Base-by-base conservation (phyloP, 2,329 filamentous ascomycete genomes). In the Emergomyces orientalis region DNA sequence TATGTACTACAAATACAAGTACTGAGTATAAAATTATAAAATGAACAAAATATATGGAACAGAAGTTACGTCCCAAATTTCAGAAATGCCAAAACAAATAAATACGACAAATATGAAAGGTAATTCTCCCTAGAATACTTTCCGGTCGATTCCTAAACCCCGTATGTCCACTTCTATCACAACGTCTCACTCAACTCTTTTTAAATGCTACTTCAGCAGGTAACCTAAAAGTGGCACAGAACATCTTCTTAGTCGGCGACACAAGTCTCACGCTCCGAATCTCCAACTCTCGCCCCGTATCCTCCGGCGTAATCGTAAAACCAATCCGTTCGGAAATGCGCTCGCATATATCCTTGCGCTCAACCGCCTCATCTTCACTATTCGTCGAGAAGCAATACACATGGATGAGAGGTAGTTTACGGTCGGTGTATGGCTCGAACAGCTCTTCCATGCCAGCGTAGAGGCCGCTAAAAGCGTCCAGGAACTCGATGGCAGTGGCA, bases 361-460 rank as follows among this genome's bases (percentile, higher is more conserved):
- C 77, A 61, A 86, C 84, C 2, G 84, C 81, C 64, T 91, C 88
- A 69, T 91, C 86, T 43, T 90, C 88, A 59, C 83, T 86, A 77
- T 96, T 93, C 51, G 87, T 86, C 30, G 88, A 88, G 78, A 99
- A 99, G 78, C 91, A 96, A 78, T 99, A 91, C n/a, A 89, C 89
- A 74, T 99, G 94, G 14, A 97, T 81, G 77, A 95, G 82, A 0
- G 94, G 94, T 57, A 97, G 79, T 65, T 81, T 80, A 13, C 79
- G 79, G 9, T 74, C 72, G 0, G 84, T 88, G 63, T 83, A 74
- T 1, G 86, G 85, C 34, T 76, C 71, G 68, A 93, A 92, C 1
- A 90, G 79, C 1, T 75, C 65, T 73, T 91, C 86, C 30, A 85
- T 81, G 2, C 86, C 86, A n/a, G 83, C 78, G 73, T 97, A 97